Base-by-base conservation (phyloP, 2,329 filamentous ascomycete genomes). In the Bipolaris victoriae region DNA sequence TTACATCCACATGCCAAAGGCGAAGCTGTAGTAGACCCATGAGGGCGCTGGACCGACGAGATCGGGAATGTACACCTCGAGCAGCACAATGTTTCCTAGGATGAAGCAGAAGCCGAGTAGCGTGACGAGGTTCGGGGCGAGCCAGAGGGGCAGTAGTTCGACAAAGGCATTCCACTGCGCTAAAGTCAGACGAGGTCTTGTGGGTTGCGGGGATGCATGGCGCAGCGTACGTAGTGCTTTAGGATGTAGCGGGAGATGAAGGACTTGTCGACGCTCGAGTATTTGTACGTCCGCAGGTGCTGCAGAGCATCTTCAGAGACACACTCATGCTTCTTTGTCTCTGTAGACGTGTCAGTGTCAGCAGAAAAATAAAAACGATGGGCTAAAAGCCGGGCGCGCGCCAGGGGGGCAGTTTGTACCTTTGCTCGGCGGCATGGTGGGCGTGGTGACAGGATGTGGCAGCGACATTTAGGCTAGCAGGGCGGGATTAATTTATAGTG, bases 121-220 rank as follows among this genome's bases (percentile, higher is more conserved):
- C 65, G 95, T 99, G 58, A 99, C 94, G 88, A 97, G 95, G 75
- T 99, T 99, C 33, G 95, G 95, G 26, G 95, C 95, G 52, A 99
- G 85, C 93, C 94, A 99, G 86, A 97, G 80, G 63, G 95, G 95
- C 70, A 99, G 80, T 40, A 97, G 80, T 75, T 97, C 88, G 69
- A 98, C 95, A 69, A 93, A 93, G 64, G 88, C 91, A 85, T 97
- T 98, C 95, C 95, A 99, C 94, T 98, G 78, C 71, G 39, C 18
- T 68, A 45, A 35, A 55, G 67, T 76, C 62, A 75, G 73, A 54
- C 11, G 37, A 6, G 6, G 46, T 46, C 49, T 39, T 55, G 62
- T 41, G 49, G 39, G 43, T 33, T 41, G 49, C 40, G 57, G 31
- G 52, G 50, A 16, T 46, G 43, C 37, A 20, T n/a, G 26, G 37